A percentile compares a stretch with the other conserved stretches of the same genome.
phyloP scores from a whole-genome alignment of 805 yeast species.

The Pichia kluyveri region DNA sequence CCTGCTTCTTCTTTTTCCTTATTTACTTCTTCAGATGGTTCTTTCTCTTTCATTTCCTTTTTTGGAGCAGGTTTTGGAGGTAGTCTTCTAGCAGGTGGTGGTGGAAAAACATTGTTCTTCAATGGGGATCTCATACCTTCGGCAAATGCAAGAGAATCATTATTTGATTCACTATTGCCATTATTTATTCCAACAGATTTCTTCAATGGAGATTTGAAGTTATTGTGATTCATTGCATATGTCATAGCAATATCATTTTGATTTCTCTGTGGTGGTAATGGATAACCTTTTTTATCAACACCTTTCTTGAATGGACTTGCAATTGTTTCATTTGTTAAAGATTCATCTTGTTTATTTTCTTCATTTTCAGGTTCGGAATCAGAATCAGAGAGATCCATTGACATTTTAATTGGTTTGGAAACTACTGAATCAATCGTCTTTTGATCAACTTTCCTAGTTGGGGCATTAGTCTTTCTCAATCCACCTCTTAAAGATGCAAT shows the following conservation, averaged over 20 bases:
- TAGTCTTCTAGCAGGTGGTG: background rate
- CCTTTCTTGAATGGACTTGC: slow-evolving; percentile 2
- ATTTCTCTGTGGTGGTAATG: slow-evolving; percentile 7
- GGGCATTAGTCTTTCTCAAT: slow-evolving; percentile 6
- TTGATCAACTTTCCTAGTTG: background rate
- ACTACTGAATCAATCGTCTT: slow-evolving; percentile 1
- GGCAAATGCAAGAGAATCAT: slow-evolving; percentile 5
- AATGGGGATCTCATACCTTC: slow-evolving; percentile 10
- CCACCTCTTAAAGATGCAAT: slow-evolving; percentile 10
- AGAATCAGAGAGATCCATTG: background rate
- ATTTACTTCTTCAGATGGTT: too few species aligned
- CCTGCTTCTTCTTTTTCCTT: too few species aligned
- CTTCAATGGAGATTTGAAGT: background rate
- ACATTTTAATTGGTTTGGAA: slow-evolving; percentile 5
- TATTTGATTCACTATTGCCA: background rate
- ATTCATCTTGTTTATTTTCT: background rate
- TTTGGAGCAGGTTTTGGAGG: background rate
- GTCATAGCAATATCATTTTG: background rate
- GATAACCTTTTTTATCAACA: background rate
- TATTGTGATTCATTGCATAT: background rate
- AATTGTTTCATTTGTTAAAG: background rate
- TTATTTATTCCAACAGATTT: background rate
- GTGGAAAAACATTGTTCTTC: background rate
- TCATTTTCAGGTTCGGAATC: slow-evolving; percentile 5
- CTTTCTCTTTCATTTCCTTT: background rate